Conservation (phyloP, 1,284 basidiomycete genomes). For the Phellopilus nigrolimitatus region DNA sequence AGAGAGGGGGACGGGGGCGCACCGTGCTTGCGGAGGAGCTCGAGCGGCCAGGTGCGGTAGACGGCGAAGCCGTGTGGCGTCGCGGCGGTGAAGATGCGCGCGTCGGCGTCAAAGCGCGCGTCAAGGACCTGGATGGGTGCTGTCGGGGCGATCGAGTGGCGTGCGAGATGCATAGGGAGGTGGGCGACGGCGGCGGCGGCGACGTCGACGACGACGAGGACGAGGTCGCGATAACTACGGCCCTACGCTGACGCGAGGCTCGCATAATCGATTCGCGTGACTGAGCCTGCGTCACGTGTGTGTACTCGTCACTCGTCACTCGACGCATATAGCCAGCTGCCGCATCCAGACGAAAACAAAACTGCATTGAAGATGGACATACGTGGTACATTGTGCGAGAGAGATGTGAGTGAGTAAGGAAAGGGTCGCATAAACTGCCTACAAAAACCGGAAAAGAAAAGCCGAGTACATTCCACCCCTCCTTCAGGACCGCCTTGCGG, state of each 20-base stretch:
- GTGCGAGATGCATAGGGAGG: slow-evolving; percentile 76
- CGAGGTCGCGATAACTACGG: neutral
- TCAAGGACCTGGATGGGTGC: slow-evolving; percentile 73
- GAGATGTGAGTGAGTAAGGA: too few species aligned
- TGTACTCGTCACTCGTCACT: too few species aligned
- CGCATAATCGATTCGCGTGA: neutral
- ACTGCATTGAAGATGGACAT: neutral
- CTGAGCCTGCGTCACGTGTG: neutral
- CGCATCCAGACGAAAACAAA: too few species aligned
- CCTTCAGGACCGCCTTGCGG: neutral
- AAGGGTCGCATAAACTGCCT: neutral
- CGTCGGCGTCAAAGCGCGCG: slow-evolving; percentile 73
- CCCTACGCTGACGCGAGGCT: too few species aligned
- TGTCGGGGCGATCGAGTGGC: slow-evolving; percentile 80
- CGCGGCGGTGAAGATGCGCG: slow-evolving; percentile 76
- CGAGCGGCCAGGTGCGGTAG: slow-evolving; percentile 76
- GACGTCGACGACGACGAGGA: neutral
- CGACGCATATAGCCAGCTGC: slow-evolving; percentile 6
- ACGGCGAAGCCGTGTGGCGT: slow-evolving; percentile 85
- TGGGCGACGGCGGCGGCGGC: neutral
- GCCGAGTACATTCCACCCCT: neutral
- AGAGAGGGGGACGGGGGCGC: slow-evolving; percentile 26
- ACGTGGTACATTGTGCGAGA: neutral
- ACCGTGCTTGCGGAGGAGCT: slow-evolving; percentile 79
- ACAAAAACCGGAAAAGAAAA: neutral